Percentiles rank a stretch among this genome's conserved stretches.
Evolutionary conservation across 768 basidiomycete genomes (phyloP).

Genomic region (Paxillus involutus): DNA sequence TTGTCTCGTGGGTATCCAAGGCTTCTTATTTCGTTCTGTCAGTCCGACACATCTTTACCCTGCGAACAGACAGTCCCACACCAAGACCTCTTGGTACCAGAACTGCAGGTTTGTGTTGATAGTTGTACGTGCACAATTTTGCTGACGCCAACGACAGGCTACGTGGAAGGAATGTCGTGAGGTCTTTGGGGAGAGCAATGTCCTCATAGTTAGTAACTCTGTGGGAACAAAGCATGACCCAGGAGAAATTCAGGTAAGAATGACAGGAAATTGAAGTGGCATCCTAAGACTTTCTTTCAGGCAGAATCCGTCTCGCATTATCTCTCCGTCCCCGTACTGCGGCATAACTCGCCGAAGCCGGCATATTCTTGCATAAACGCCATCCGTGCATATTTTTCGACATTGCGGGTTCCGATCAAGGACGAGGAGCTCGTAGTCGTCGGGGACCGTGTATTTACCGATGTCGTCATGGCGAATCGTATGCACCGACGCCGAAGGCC

Average conservation of each 20-base stretch:
- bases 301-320: constrained; percentile 82
- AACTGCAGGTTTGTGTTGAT: constrained; percentile 55
- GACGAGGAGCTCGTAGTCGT: constrained; percentile 76
- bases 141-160: constrained; percentile 39
- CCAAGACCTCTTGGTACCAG: constrained; percentile 72
- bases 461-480: constrained; percentile 82
- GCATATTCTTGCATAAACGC: constrained; percentile 69
- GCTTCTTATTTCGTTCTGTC: not conserved
- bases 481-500: constrained; percentile 39
- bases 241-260: constrained; percentile 75
- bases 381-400: constrained; percentile 76
- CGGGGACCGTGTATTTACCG: constrained; percentile 92
- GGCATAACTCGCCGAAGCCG: constrained; percentile 78
- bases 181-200: constrained; percentile 73
- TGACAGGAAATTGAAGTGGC: not conserved
- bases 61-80: constrained; percentile 72
- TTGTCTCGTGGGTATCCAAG: constrained; percentile 65
- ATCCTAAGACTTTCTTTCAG: constrained; percentile 39
- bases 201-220: constrained; percentile 93
- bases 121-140: not conserved
- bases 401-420: constrained; percentile 51
- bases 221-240: constrained; percentile 80
- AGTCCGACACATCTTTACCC: not conserved
- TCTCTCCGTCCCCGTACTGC: constrained; percentile 79
- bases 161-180: constrained; percentile 74